Evolutionary conservation across 1,284 basidiomycete genomes (phyloP).

Genomic region (Tausonia pullulans): DNA sequence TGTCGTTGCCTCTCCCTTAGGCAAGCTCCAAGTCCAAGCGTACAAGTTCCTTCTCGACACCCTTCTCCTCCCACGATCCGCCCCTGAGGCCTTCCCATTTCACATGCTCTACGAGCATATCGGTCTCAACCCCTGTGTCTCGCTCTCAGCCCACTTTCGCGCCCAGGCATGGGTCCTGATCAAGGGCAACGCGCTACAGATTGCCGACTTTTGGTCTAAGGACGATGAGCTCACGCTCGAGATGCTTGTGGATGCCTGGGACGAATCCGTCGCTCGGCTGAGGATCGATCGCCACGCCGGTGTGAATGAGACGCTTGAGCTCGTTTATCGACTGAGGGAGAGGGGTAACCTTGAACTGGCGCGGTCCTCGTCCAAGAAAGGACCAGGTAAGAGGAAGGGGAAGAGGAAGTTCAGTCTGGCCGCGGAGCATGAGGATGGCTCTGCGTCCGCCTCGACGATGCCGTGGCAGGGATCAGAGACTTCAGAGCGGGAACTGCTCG

Average conservation of each 20-base stretch:
- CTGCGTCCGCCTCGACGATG: too few relatives aligned
- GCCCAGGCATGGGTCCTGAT: constrained; percentile 7
- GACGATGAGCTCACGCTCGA: not conserved
- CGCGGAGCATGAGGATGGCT: not conserved
- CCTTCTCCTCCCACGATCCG: not conserved
- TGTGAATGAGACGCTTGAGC: not conserved
- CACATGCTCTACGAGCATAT: constrained; percentile 2
- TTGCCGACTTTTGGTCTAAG: not conserved
- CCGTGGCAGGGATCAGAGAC: not conserved
- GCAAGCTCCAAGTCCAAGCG: constrained; percentile 8
- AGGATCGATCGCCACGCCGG: constrained; percentile 3
- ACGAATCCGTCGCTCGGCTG: not conserved
- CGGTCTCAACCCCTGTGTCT: not conserved
- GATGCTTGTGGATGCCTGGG: not conserved
- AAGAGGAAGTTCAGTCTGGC: not conserved
- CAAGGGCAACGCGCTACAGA: constrained; percentile 3
- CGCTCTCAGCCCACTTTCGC: constrained; percentile 5
- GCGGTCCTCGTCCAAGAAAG: not conserved
- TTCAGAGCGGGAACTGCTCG: not conserved
- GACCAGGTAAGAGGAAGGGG: not conserved
- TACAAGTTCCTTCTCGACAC: constrained; percentile 15
- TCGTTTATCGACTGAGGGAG: constrained; percentile 8
- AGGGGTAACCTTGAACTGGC: not conserved
- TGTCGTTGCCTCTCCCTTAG: not conserved
- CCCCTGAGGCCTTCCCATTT: not conserved